Conservation (phyloP, 495 filamentous ascomycete genomes). For the Penicillium ochrochloron region DNA sequence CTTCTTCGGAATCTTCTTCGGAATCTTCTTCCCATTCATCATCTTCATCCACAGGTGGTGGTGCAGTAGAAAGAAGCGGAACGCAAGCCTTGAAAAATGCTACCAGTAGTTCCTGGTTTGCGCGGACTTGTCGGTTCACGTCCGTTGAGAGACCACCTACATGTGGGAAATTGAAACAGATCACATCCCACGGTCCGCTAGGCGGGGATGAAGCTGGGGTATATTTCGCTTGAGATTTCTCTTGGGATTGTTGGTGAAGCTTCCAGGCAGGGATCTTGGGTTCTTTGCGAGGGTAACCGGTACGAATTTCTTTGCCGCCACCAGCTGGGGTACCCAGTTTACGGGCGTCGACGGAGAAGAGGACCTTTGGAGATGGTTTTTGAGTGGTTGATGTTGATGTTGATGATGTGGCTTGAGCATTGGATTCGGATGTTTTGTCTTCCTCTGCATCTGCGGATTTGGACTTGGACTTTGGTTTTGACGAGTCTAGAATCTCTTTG, state of each 20-base stretch:
- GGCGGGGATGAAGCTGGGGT: not conserved
- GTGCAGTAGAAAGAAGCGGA: constrained; percentile 50
- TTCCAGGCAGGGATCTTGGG: constrained; percentile 41
- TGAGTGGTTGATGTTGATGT: not conserved
- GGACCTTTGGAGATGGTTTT: constrained; percentile 45
- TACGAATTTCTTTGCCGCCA: constrained; percentile 48
- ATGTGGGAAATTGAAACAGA: constrained; percentile 97
- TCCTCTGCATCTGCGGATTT: constrained; percentile 13
- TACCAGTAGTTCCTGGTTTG: constrained; percentile 89
- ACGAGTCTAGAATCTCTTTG: constrained; percentile 47
- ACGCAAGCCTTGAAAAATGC: constrained; percentile 72
- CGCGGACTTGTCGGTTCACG: constrained; percentile 89
- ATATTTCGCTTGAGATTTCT: constrained; percentile 4
- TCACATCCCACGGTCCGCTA: constrained; percentile 65
- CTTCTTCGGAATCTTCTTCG: constrained; percentile 19
- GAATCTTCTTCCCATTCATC: constrained; percentile 31
- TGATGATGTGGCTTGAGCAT: constrained; percentile 6
- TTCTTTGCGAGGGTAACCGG: constrained; percentile 37
- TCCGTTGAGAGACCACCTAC: constrained; percentile 89
- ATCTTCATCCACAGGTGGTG: constrained; percentile 35
- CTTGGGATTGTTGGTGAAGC: constrained; percentile 18
- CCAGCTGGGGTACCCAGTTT: constrained; percentile 59
- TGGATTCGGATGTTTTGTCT: not conserved
- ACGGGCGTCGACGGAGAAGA: constrained; percentile 76
- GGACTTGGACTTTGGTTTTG: constrained; percentile 15